These are phyloP conservation scores for Globisporangium cylindrosporum DNA, from an alignment of 352 stramenopile species.

Conservation along the genomic window DNA sequence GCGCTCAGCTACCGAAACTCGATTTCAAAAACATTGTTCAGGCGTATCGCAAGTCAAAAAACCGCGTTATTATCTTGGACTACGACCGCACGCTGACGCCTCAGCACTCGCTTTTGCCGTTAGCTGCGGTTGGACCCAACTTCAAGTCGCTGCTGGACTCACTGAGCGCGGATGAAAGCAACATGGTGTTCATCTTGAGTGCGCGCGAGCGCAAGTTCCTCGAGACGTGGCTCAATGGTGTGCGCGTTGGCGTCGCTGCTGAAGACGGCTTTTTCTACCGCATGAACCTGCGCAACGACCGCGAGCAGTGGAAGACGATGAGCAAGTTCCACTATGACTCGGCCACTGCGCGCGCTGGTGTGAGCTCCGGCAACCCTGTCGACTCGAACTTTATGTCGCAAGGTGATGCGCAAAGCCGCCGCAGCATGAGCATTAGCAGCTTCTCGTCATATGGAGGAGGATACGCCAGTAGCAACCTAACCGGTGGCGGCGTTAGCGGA, in stretches of 20 bases:
- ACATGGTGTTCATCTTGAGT: conserved; percentile 79
- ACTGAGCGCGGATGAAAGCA: conserved; percentile 56
- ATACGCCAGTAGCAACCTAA: conserved; percentile 14
- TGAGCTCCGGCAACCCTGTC: conserved; percentile 26
- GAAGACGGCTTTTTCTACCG: conserved; percentile 81
- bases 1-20: conserved; percentile 56
- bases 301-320: conserved; percentile 80
- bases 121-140: conserved; percentile 74
- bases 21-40: conserved; percentile 53
- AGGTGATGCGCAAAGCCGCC: conserved; percentile 24
- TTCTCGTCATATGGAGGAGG: conserved; percentile 33
- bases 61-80: conserved; percentile 86
- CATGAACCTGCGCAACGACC: conserved; percentile 71
- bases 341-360: conserved; percentile 31
- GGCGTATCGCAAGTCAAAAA: conserved; percentile 64
- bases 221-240: conserved; percentile 84
- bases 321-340: conserved; percentile 82
- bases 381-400: conserved; percentile 32
- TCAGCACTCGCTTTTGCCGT: conserved; percentile 71
- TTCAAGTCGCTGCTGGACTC: conserved; percentile 77
- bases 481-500: conserved; percentile 18
- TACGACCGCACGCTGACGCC: conserved; percentile 85
- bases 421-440: conserved; percentile 48
- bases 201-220: conserved; percentile 83
- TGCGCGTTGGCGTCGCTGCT: conserved; percentile 68